phyloP scores from a whole-genome alignment of 1,284 basidiomycete species.

The Ustilago xerochloae region DNA sequence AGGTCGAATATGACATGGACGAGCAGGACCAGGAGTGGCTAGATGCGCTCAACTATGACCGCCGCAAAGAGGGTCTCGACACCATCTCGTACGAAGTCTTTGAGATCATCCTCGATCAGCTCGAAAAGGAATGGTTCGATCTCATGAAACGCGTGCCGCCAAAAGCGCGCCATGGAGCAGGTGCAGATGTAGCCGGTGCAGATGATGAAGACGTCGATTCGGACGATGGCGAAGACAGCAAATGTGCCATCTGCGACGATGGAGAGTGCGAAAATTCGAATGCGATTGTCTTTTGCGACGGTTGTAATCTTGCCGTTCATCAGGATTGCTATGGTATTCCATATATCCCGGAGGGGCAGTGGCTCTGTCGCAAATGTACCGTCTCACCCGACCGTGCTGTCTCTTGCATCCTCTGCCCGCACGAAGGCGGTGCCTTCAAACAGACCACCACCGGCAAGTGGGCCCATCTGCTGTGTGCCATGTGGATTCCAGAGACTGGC shows the following conservation, averaged over 20 bases:
- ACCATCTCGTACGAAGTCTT: conserved; percentile 79
- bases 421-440: conserved; percentile 97
- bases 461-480: conserved; percentile 96
- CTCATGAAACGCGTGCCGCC: conserved; percentile 70
- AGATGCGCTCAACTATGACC: conserved; percentile 82
- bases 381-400: conserved; percentile 97
- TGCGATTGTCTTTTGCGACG: conserved; percentile 99
- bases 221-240: conserved; percentile 70
- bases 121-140: conserved; percentile 99
- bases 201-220: conserved; percentile 47
- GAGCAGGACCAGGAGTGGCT: conserved; percentile 99
- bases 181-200: conserved; percentile 18
- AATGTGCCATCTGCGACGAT: conserved; percentile 96
- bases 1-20: conserved; percentile 99
- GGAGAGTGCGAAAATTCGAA: conserved; percentile 98
- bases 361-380: conserved; percentile 98
- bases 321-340: conserved; percentile 99
- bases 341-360: conserved; percentile 99
- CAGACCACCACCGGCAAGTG: conserved; percentile 93
- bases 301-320: conserved; percentile 97
- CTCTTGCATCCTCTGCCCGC: conserved; percentile 91
- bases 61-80: conserved; percentile 81
- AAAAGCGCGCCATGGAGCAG: conserved; percentile 35
- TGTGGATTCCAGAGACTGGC: conserved; percentile 95
- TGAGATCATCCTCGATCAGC: conserved; percentile 94